These are phyloP conservation scores for Immersiella caudata DNA, from an alignment of 495 filamentous ascomycete species.

Conservation along the genomic window DNA sequence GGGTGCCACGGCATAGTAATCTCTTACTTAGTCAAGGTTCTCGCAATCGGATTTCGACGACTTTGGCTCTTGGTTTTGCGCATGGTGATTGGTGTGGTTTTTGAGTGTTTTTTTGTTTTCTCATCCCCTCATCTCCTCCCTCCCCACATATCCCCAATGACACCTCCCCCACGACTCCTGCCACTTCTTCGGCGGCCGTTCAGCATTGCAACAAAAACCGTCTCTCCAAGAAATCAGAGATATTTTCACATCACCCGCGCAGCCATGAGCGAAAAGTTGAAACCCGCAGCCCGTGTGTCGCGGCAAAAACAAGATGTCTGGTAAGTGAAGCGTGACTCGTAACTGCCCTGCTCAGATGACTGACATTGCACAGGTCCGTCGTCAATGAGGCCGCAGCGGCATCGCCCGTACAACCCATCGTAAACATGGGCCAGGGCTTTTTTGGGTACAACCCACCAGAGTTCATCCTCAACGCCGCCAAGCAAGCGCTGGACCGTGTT, in stretches of 20 bases:
- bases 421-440: slow-evolving; percentile 97
- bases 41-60: background rate
- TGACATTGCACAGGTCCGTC: slow-evolving; percentile 68
- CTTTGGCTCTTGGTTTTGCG: background rate
- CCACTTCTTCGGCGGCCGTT: slow-evolving; percentile 5
- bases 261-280: slow-evolving; percentile 46
- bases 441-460: slow-evolving; percentile 95
- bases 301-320: slow-evolving; percentile 91
- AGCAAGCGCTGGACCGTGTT: slow-evolving; percentile 83
- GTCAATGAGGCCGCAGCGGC: slow-evolving; percentile 87
- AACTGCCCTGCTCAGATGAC: background rate
- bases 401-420: slow-evolving; percentile 86
- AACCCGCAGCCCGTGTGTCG: slow-evolving; percentile 78
- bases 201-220: slow-evolving; percentile 3
- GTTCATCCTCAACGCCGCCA: slow-evolving; percentile 90
- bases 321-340: slow-evolving; percentile 49
- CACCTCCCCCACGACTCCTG: background rate
- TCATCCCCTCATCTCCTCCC: background rate
- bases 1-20: background rate
- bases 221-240: background rate
- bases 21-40: background rate
- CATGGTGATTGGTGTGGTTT: slow-evolving; percentile 9
- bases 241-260: slow-evolving; percentile 31
- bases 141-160: background rate
- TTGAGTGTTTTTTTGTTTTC: background rate